phyloP scores from a whole-genome alignment of 2,329 filamentous ascomycete species.

The Zelopaecilomyces penicillatus region DNA sequence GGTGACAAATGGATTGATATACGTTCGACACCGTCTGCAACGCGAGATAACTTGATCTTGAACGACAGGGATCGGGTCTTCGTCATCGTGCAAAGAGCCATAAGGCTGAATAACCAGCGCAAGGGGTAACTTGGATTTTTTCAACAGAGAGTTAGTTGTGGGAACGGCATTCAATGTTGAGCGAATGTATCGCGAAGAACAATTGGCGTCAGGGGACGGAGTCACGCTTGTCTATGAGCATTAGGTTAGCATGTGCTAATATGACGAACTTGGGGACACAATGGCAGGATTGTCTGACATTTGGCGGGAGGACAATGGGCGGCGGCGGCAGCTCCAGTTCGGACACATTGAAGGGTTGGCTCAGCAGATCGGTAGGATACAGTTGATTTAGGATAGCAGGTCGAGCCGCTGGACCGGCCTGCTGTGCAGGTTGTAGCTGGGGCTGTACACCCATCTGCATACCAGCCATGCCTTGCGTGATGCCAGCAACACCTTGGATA shows the following conservation, averaged over 20 bases:
- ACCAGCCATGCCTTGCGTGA: constrained; percentile 78
- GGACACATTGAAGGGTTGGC: constrained; percentile 86
- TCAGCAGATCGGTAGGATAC: constrained; percentile 83
- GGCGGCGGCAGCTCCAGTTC: constrained; percentile 89
- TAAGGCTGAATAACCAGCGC: constrained; percentile 96
- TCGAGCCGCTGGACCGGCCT: constrained; percentile 30
- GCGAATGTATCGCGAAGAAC: constrained; percentile 85
- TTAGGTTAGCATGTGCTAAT: constrained; percentile 27
- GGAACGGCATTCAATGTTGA: constrained; percentile 93
- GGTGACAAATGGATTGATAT: constrained; percentile 95
- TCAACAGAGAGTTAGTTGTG: constrained; percentile 83
- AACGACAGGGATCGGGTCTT: constrained; percentile 84
- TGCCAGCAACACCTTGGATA: constrained; percentile 52
- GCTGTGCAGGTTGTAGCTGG: constrained; percentile 38
- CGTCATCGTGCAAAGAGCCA: constrained; percentile 81
- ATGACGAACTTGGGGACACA: background rate
- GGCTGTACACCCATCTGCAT: constrained; percentile 61
- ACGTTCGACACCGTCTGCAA: constrained; percentile 89
- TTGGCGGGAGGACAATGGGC: constrained; percentile 80
- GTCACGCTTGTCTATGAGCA: constrained; percentile 69
- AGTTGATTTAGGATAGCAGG: constrained; percentile 69
- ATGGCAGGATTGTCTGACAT: constrained; percentile 50
- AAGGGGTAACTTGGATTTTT: constrained; percentile 94
- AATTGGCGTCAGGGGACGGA: constrained; percentile 84
- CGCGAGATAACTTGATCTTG: constrained; percentile 96